phyloP scores from a whole-genome alignment of 2,329 filamentous ascomycete genomes.

The Hawksworthiomyces lignivorus region DNA sequence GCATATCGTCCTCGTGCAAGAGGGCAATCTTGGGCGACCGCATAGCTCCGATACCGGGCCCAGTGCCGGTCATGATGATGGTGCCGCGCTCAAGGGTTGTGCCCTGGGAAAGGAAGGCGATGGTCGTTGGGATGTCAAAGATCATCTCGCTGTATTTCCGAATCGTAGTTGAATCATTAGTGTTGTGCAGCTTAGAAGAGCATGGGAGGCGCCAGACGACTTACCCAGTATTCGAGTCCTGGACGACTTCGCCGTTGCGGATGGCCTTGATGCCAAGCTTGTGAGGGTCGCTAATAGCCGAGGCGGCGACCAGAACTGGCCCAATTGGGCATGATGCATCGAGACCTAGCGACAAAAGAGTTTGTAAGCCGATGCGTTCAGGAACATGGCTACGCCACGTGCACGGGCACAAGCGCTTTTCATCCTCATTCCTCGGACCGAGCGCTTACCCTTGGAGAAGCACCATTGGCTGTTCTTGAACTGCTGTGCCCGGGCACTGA shows the following conservation, averaged over 20 bases:
- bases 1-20: conserved; percentile 20
- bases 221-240: conserved; percentile 26
- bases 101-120: conserved; percentile 29
- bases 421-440: no score
- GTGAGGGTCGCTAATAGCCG: conserved; percentile 24
- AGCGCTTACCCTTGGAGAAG: conserved; percentile 32
- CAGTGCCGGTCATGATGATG: conserved; percentile 33
- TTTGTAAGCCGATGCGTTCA: no score
- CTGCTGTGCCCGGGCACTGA: conserved; percentile 29
- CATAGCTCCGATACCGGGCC: conserved; percentile 33
- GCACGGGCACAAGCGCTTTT: no score
- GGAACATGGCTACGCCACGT: no score
- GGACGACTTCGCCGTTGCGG: conserved; percentile 29
- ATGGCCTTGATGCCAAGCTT: conserved; percentile 24
- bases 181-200: no score
- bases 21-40: conserved; percentile 23
- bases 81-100: conserved; percentile 30
- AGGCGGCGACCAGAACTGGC: conserved; percentile 25
- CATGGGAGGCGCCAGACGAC: no score
- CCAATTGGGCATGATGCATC: conserved; percentile 30
- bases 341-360: conserved; percentile 18
- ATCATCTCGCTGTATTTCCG: conserved; percentile 31
- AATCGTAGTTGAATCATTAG: no score
- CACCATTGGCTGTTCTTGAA: conserved; percentile 31
- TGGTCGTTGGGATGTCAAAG: conserved; percentile 27